Conservation (phyloP, 345 rosid species). For the Cochlearia excelsa region DNA sequence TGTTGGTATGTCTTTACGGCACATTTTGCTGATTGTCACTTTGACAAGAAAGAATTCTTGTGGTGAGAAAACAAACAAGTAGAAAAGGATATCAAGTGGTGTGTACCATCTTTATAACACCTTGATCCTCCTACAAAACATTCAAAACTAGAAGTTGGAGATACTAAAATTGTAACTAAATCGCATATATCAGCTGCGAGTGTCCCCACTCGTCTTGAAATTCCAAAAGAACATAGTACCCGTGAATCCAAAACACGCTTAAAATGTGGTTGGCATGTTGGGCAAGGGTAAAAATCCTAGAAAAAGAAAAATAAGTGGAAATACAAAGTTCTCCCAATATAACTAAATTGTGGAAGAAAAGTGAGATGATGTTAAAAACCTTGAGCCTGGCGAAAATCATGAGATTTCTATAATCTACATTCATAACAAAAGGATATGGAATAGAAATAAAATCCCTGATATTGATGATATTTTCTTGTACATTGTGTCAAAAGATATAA, state of each 20-base stretch:
- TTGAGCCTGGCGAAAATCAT: background rate
- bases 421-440: background rate
- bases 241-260: background rate
- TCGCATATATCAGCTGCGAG: background rate
- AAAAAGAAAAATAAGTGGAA: too few relatives aligned
- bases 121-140: background rate
- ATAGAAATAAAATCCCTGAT: background rate
- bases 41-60: background rate
- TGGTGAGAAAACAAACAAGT: background rate
- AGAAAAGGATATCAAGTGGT: background rate
- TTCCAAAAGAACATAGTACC: background rate
- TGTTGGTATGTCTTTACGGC: background rate
- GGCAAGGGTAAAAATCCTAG: background rate
- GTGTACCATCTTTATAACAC: background rate
- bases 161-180: background rate
- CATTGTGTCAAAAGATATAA: background rate
- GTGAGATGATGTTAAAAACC: too few relatives aligned
- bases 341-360: background rate
- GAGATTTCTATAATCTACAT: background rate
- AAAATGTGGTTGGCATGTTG: background rate
- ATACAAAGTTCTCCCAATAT: background rate
- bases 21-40: background rate
- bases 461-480: background rate
- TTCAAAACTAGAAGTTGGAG: background rate
- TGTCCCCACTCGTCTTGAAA: background rate